These are phyloP conservation scores for Eurotiales sp. DNA, from an alignment of 2,329 filamentous ascomycete species.

Conservation along the genomic window DNA sequence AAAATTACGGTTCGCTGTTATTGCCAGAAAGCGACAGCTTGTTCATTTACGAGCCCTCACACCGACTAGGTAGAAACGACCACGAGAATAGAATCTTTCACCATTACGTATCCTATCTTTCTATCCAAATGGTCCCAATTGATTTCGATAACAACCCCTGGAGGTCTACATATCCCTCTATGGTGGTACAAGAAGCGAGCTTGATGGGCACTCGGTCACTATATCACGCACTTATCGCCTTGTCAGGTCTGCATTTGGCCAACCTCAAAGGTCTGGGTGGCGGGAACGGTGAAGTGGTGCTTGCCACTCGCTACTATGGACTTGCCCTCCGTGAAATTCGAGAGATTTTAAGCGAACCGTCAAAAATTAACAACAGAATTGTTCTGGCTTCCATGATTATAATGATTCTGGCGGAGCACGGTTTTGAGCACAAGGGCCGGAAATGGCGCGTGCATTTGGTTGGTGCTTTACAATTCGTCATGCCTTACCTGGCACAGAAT, in stretches of 20 bases:
- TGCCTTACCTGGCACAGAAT: not conserved
- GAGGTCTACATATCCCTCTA: not conserved
- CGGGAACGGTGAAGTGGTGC: not conserved
- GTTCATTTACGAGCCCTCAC: not conserved
- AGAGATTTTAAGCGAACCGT: not conserved
- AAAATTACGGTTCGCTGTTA: not conserved
- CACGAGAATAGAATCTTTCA: not conserved
- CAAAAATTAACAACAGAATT: not conserved
- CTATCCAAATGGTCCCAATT: not conserved
- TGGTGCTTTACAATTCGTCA: not conserved
- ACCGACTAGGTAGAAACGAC: not conserved
- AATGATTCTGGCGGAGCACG: not conserved
- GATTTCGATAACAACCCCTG: not conserved
- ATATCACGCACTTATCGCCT: not conserved
- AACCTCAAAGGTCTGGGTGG: not conserved
- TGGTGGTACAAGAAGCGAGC: not conserved
- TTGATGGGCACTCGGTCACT: not conserved
- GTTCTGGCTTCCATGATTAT: not conserved
- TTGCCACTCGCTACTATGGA: not conserved
- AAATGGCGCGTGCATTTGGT: not conserved
- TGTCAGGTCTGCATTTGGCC: not conserved
- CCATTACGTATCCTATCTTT: not conserved
- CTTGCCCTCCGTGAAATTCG: not conserved
- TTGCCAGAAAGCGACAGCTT: not conserved
- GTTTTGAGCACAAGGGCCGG: not conserved